phyloP scores from a whole-genome alignment of 805 yeast genomes.

The Kazachstania viticola region DNA sequence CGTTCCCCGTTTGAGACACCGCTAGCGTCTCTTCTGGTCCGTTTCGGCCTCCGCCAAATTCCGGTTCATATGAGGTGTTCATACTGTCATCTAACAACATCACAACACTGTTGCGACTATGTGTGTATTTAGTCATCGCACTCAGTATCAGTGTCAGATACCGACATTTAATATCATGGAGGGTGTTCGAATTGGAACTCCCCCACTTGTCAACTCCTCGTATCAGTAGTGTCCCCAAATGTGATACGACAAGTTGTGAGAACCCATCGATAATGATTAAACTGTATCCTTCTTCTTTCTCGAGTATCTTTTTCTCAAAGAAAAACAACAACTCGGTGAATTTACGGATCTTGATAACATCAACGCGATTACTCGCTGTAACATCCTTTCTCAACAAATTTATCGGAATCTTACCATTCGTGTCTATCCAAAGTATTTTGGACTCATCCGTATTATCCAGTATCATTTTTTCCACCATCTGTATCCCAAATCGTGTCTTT shows the following conservation, averaged over 20 bases:
- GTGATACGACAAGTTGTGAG: slow-evolving; percentile 20
- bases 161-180: slow-evolving; percentile 22
- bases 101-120: slow-evolving; percentile 12
- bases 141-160: slow-evolving; percentile 18
- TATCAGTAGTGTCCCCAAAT: slow-evolving; percentile 7
- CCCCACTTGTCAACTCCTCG: too few relatives aligned
- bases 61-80: slow-evolving; percentile 20
- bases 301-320: slow-evolving; percentile 11
- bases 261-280: slow-evolving; percentile 24
- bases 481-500: slow-evolving; percentile 18
- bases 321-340: slow-evolving; percentile 19
- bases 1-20: slow-evolving; percentile 10
- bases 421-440: slow-evolving; percentile 21
- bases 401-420: slow-evolving; percentile 9
- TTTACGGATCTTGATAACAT: slow-evolving; percentile 11
- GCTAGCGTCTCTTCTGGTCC: slow-evolving; percentile 10
- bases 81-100: slow-evolving; percentile 22
- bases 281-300: slow-evolving; percentile 5
- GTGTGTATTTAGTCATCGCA: slow-evolving; percentile 20
- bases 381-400: not conserved
- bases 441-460: slow-evolving; percentile 6
- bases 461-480: slow-evolving; percentile 7
- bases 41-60: too few relatives aligned
- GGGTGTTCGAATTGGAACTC: slow-evolving; percentile 3
- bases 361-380: not conserved